phyloP scores from a whole-genome alignment of 2,329 filamentous ascomycete genomes.

The Talaromyces amestolkiae region DNA sequence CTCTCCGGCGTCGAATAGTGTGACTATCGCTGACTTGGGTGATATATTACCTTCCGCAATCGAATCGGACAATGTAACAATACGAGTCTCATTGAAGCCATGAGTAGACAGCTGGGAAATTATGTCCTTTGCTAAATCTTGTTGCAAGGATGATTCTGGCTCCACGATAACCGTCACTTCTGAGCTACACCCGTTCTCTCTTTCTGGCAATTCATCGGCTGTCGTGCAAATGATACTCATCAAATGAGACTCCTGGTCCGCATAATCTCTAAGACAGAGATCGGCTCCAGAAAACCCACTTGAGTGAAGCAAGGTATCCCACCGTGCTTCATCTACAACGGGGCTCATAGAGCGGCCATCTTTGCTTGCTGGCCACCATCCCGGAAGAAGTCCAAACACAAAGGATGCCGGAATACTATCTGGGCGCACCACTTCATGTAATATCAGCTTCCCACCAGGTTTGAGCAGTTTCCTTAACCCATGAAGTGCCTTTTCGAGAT shows the following conservation, averaged over 20 bases:
- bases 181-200: background rate
- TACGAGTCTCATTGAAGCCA: background rate
- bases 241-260: background rate
- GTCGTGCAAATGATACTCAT: background rate
- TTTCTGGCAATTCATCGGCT: background rate
- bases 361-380: conserved; percentile 38
- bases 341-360: conserved; percentile 7
- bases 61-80: background rate
- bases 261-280: background rate
- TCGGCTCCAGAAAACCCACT: background rate
- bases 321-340: background rate
- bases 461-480: conserved; percentile 30
- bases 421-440: conserved; percentile 40
- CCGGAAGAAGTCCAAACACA: conserved; percentile 36
- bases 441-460: conserved; percentile 47
- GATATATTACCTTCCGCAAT: background rate
- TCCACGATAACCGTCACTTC: background rate
- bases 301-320: background rate
- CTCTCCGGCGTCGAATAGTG: background rate
- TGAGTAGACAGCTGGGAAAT: background rate
- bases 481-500: conserved; percentile 24
- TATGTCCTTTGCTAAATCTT: background rate
- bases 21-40: background rate
- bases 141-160: background rate
- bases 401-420: conserved; percentile 21